A percentile compares a stretch with the other conserved stretches of the same genome.
Conservation (phyloP, 2,329 filamentous ascomycete species). For the Exserohilum rostratum region DNA sequence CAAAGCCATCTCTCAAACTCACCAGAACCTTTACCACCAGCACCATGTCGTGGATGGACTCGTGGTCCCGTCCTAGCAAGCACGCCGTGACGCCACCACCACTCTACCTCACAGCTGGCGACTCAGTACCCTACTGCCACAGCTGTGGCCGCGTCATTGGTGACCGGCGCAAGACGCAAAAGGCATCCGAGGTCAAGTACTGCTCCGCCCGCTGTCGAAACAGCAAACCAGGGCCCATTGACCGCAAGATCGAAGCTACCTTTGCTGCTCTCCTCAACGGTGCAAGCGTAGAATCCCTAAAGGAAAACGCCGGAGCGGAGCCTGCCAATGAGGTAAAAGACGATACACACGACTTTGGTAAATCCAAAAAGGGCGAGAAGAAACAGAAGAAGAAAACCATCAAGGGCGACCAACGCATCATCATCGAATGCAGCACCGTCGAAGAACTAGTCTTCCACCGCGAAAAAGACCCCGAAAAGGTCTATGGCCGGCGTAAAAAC, state of each 20-base stretch:
- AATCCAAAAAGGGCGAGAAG: constrained; percentile 16
- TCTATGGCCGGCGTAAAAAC: constrained; percentile 55
- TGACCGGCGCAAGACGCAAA: constrained; percentile 41
- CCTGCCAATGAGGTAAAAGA: background rate
- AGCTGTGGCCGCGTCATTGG: constrained; percentile 64
- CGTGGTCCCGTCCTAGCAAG: constrained; percentile 54
- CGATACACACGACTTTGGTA: background rate
- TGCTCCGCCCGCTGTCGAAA: constrained; percentile 63
- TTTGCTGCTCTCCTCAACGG: constrained; percentile 54
- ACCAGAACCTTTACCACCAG: constrained; percentile 1
- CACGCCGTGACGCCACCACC: constrained; percentile 56
- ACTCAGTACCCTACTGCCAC: constrained; percentile 61
- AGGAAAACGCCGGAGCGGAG: constrained; percentile 13
- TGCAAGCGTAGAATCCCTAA: constrained; percentile 38
- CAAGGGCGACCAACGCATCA: constrained; percentile 60
- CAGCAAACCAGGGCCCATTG: constrained; percentile 57
- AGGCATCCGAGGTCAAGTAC: constrained; percentile 57
- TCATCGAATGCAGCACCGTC: constrained; percentile 58
- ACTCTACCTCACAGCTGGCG: constrained; percentile 58
- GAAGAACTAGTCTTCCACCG: constrained; percentile 59
- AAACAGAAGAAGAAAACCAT: constrained; percentile 34
- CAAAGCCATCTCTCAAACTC: background rate
- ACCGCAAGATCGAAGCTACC: constrained; percentile 59
- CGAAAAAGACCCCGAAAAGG: constrained; percentile 53
- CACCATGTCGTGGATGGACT: constrained; percentile 59